Evolutionary conservation across 305 asterid species (phyloP), one percentile per base, ranked within the genome.

Genomic region (Stenogyne calaminthoides): DNA sequence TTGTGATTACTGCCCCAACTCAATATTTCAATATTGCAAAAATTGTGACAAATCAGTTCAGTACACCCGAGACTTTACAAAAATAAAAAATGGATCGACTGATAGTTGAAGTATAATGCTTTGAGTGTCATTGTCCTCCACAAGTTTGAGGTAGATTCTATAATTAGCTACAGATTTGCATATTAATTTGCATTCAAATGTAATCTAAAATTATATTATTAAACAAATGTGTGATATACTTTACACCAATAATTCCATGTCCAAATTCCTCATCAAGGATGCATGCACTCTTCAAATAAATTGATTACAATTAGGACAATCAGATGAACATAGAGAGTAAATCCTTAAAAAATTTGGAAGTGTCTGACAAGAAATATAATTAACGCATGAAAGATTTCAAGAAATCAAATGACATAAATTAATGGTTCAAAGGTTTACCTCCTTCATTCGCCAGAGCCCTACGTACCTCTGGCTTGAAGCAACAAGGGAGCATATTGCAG

Each of bases 391-490:
- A 61, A 60, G 18, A 29, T 37, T 11, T 7, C 7, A 54, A 46
- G 57, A 49, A 10, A 49, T 39, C 42, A 29, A 58, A 27, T 15
- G 49, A 73, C 58, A 57, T 54, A 27, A 55, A 49, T 67, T 54
- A 0, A 72, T 22, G n/a, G 9, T 57, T 54, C 39, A 57, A 34
- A 75, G 70, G 32, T 64, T 58, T 85, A 92, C 96, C 95, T 92
- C 97, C 75, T 88, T 84, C 81, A 92, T 88, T 76, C 97, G 92
- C 98, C 98, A 90, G 51, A 92, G 87, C 61, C 98, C 98, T 71
- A 84, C 78, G 81, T 75, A 79, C 82, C 97, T 85, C 86, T 81
- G 91, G 72, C 91, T 85, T 51, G 92, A 88, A 75, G 92, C 92
- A 75, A 92, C 84, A 18, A 92, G 86, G 52, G 89, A 82, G 86